phyloP scores from a whole-genome alignment of 345 rosid species.

The Ceriops decandra region DNA sequence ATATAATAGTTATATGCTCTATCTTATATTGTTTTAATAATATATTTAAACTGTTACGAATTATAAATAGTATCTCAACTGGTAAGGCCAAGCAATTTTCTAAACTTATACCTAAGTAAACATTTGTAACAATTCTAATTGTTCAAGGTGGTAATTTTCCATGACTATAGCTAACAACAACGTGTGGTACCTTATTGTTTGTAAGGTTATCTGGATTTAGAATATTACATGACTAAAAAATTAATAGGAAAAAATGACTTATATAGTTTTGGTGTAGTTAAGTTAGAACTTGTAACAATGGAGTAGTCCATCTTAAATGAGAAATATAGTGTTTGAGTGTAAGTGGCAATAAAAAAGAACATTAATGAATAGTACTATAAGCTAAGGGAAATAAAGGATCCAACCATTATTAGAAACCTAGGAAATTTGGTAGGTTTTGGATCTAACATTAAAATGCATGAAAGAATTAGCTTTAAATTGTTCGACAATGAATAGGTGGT shows the following conservation, averaged over 20 bases:
- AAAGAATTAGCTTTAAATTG: conserved; percentile 80
- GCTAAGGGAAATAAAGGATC: conserved; percentile 63
- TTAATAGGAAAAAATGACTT: conserved; percentile 91
- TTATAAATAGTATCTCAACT: neutral
- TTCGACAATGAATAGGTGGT: conserved; percentile 79
- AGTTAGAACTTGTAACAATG: conserved; percentile 76
- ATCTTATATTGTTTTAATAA: no score
- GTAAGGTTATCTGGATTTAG: conserved; percentile 95
- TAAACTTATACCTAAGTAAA: no score
- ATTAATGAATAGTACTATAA: conserved; percentile 58
- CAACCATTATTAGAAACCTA: conserved; percentile 37
- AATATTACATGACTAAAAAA: conserved; percentile 91
- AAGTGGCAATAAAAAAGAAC: conserved; percentile 40
- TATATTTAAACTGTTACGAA: no score
- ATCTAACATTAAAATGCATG: conserved; percentile 69
- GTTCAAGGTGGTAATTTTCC: no score
- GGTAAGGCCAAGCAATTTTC: neutral
- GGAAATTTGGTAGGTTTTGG: conserved; percentile 54
- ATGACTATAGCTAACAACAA: neutral
- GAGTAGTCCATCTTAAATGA: conserved; percentile 48
- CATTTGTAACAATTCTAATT: neutral
- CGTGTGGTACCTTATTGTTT: neutral
- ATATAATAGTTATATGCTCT: no score
- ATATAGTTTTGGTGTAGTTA: conserved; percentile 84
- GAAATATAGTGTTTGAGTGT: conserved; percentile 73